Conservation (phyloP, 176 grass and related monocot genomes). For the Lolium perenne region DNA sequence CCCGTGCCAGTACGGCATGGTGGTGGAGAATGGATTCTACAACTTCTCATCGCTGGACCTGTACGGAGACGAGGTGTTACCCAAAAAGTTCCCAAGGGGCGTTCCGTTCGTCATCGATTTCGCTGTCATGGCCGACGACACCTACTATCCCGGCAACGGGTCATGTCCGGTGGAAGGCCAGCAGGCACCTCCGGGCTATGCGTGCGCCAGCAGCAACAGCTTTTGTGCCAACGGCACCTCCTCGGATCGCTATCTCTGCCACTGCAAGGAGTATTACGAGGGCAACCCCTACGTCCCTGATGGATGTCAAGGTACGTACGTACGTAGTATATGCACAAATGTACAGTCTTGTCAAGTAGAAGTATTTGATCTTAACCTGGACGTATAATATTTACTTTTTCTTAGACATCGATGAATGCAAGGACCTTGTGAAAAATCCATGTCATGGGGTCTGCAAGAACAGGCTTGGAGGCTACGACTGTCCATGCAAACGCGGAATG, state of each 20-base stretch:
- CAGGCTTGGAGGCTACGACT: not conserved
- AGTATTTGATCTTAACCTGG: no score
- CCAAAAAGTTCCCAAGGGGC: not conserved
- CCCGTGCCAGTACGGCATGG: not conserved
- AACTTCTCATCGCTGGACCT: not conserved
- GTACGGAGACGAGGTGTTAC: not conserved
- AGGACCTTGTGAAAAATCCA: not conserved
- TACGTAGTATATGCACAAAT: no score
- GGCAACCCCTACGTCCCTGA: not conserved
- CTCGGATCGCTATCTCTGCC: not conserved
- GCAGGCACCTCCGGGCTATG: not conserved
- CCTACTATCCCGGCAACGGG: not conserved
- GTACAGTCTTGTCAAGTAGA: no score
- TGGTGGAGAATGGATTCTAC: conserved; percentile 14
- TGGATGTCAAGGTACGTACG: not conserved
- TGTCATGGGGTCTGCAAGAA: not conserved
- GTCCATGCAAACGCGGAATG: not conserved
- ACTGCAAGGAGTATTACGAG: not conserved
- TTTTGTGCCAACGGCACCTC: not conserved
- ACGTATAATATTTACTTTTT: not conserved
- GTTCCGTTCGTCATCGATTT: conserved; percentile 16
- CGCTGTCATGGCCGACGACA: not conserved
- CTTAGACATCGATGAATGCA: not conserved
- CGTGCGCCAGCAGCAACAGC: not conserved
- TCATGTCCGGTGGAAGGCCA: not conserved